A percentile compares a stretch with the other conserved stretches of the same genome.
Conservation (phyloP, 371 early-diverging fungal genomes). For the Sporodiniella umbellata region DNA sequence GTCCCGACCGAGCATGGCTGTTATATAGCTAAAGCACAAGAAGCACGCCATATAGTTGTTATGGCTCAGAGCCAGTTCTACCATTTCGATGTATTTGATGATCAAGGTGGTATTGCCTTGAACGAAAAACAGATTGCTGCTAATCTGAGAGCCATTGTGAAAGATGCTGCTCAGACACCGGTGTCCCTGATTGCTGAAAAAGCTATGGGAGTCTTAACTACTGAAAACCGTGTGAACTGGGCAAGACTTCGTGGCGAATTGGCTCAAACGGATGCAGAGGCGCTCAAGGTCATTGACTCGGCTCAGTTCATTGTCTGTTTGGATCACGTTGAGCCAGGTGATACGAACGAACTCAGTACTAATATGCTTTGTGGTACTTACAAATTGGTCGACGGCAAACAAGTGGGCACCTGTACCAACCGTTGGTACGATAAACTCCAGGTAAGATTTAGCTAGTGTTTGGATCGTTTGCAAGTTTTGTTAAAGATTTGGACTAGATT, state of each 20-base stretch:
- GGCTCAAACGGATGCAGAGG: slow-evolving; percentile 50
- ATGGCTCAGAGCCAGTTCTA: slow-evolving; percentile 63
- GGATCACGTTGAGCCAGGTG: slow-evolving; percentile 60
- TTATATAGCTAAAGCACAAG: slow-evolving; percentile 44
- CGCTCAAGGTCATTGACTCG: slow-evolving; percentile 61
- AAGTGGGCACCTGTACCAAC: slow-evolving; percentile 59
- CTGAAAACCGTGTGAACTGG: slow-evolving; percentile 75
- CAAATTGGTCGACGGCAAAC: slow-evolving; percentile 47
- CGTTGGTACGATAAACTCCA: slow-evolving; percentile 62
- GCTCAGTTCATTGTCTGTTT: slow-evolving; percentile 82
- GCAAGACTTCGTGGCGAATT: slow-evolving; percentile 47
- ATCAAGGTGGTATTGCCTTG: slow-evolving; percentile 38
- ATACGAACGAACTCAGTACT: slow-evolving; percentile 43
- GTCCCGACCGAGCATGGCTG: slow-evolving; percentile 56
- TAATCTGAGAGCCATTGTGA: slow-evolving; percentile 39
- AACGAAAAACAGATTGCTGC: slow-evolving; percentile 50
- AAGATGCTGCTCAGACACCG: slow-evolving; percentile 37
- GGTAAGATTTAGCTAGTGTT: slow-evolving; percentile 14
- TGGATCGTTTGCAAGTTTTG: not conserved
- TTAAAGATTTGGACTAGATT: slow-evolving; percentile 22
- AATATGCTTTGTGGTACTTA: slow-evolving; percentile 62
- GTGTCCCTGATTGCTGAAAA: slow-evolving; percentile 40
- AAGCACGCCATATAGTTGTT: slow-evolving; percentile 58
- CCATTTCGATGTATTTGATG: slow-evolving; percentile 64
- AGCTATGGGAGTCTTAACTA: slow-evolving; percentile 66